Conservation (phyloP, 768 basidiomycete species). For the Russula lepida region DNA sequence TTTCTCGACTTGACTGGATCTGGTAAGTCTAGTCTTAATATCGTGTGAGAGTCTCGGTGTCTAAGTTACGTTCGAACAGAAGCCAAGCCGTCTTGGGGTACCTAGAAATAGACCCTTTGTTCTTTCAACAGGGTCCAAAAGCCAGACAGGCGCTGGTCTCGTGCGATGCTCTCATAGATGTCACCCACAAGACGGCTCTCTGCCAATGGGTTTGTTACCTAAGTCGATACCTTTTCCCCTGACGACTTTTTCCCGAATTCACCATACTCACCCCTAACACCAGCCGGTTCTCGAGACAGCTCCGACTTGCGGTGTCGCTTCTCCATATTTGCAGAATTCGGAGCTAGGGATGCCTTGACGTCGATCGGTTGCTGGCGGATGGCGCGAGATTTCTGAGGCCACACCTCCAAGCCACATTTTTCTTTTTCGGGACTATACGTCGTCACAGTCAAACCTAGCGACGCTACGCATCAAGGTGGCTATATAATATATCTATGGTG, state of each 20-base stretch:
- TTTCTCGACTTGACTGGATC: background rate
- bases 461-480: background rate
- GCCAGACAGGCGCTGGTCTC: too few species aligned
- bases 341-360: background rate
- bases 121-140: too few species aligned
- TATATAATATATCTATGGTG: background rate
- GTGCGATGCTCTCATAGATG: background rate
- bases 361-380: too few species aligned
- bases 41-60: too few species aligned
- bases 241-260: background rate
- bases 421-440: background rate
- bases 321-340: background rate
- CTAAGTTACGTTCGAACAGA: too few species aligned
- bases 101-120: too few species aligned
- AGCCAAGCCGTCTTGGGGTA: too few species aligned
- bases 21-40: background rate
- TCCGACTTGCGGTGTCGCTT: background rate
- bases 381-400: background rate
- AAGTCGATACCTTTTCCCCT: background rate
- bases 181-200: background rate
- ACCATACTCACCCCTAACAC: background rate
- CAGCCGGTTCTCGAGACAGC: background rate
- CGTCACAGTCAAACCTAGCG: background rate
- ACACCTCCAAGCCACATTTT: background rate
- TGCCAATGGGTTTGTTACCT: background rate